Evolutionary conservation across 2,329 filamentous ascomycete species (phyloP), one percentile per base, ranked within the genome.

Genomic region (Aspergillus tanneri): DNA sequence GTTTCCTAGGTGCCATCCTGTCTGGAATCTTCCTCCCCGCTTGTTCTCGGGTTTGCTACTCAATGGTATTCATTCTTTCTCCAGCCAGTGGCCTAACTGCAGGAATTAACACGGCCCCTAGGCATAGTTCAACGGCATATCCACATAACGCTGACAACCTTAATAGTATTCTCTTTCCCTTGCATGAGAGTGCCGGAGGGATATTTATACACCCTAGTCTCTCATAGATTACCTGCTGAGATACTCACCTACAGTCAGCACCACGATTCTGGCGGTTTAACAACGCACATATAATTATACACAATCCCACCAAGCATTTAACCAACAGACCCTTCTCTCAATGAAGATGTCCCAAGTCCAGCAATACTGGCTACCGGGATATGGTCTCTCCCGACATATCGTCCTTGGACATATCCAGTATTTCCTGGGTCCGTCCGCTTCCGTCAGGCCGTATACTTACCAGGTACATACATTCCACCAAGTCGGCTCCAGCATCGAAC

Each of bases 341-440:
- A 47, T 36, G 32, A 53, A 46, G 12, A 73, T 72, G 70, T 63
- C 69, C 21, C 66, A 60, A 46, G 59, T 63, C 36, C 66, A 72
- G 49, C 69, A 75, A 55, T 77, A 77, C 57, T 77, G 74, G 68
- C 64, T 77, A 35, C 73, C 74, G 24, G 74, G 74, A 39, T 76
- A 72, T 50, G 68, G 69, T 12, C 69, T 77, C n/a, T 76, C 73
- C 35, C 69, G 74, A 32, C 73, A 76, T 49, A 71, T 77, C 46
- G 72, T 77, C 36, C 64, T 77, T 38, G 70, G 72, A 34, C 71
- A 76, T 39, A 73, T 77, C 40, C 73, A 76, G 48, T 76, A 72
- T 53, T 75, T 75, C 50, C 68, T 77, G 21, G 74, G 74, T 9
- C 74, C 74, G 32, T 68, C 68, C 47, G 72, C 74, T 46, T 71